Evolutionary conservation across 257 asterid genomes (phyloP), one percentile per base, ranked within the genome.

Genomic region (Solanum piurae): DNA sequence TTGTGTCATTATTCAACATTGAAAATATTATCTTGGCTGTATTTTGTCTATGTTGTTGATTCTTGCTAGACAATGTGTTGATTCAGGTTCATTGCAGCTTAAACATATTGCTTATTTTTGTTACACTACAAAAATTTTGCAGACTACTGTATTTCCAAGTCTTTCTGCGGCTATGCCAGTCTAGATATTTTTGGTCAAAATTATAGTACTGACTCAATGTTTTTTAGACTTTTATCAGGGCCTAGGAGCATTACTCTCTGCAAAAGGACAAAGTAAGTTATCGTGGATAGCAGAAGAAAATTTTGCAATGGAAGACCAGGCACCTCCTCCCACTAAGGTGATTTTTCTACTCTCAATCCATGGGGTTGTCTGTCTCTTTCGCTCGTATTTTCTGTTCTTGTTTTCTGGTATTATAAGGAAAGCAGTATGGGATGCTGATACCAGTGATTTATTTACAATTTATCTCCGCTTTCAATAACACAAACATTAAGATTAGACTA

Each of bases 261-360:
- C 91, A 89, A 94, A 92, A 92, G 98, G 99, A 72, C 92, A 94
- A 89, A 92, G 92, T 88, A 89, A 94, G 42, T 90, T 93, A 37
- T 94, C 98, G 23, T 92, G 96, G 96, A 90, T 93, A 82, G 83
- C 89, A 9, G 98, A 95, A 91, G 95, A 95, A 85, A 86, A 87
- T 90, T 97, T 95, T 46, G 97, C 93, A 64, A 84, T 94, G 87
- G 98, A 94, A 76, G 94, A 91, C 80, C 89, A 91, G 89, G 89
- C 92, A 68, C 89, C 94, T 92, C 64, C 91, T 77, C 87, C 88
- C 83, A 64, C 85, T 66, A 95, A 95, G 98, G 99, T 97, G 90
- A 87, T 90, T 38, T 84, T 84, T 66, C 88, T 37, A 42, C 14
- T 87, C 85, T 20, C 87, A 37, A 66, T 58, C 89, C 69, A 37